Conservation (phyloP, 495 filamentous ascomycete genomes). For the Tuber melanosporum region DNA sequence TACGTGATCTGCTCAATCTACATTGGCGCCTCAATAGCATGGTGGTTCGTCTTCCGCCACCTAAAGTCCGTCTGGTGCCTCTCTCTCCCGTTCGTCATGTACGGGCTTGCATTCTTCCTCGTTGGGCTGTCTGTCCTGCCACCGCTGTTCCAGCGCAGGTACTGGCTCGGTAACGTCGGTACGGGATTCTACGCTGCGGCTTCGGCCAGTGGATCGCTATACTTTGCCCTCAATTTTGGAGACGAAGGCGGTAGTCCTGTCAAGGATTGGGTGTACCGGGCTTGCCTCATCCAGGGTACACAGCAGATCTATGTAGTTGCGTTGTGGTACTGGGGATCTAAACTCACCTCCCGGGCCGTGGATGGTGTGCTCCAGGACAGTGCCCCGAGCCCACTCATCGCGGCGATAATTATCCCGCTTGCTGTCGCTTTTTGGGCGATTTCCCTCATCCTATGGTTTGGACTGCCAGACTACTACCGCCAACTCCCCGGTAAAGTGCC, state of each 20-base stretch:
- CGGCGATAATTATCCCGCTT: constrained; percentile 50
- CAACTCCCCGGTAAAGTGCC: constrained; percentile 63
- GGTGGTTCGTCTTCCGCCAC: constrained; percentile 57
- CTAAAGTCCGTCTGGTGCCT: constrained; percentile 55
- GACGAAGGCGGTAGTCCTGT: constrained; percentile 50
- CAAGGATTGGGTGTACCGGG: constrained; percentile 51
- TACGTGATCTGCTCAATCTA: constrained; percentile 61
- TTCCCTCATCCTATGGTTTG: constrained; percentile 50
- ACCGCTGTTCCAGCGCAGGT: constrained; percentile 8
- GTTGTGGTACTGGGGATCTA: constrained; percentile 51
- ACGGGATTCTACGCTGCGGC: constrained; percentile 49
- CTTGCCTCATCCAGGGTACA: constrained; percentile 50
- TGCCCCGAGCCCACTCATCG: constrained; percentile 42
- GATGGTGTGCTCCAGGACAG: constrained; percentile 11
- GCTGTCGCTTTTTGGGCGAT: constrained; percentile 52
- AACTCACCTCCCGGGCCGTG: constrained; percentile 33
- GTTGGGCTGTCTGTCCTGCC: constrained; percentile 58
- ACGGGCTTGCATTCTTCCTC: constrained; percentile 56
- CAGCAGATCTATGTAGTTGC: constrained; percentile 51
- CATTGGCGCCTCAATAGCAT: constrained; percentile 53
- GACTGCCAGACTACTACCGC: constrained; percentile 61
- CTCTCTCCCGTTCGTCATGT: constrained; percentile 56
- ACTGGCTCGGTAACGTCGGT: constrained; percentile 50
- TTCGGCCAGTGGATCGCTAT: constrained; percentile 50
- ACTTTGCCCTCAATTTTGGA: constrained; percentile 52